Percentiles rank a stretch among this genome's conserved stretches.
phyloP scores from a whole-genome alignment of 1,139 yeast genomes.

The Geotrichum histeridarum region DNA sequence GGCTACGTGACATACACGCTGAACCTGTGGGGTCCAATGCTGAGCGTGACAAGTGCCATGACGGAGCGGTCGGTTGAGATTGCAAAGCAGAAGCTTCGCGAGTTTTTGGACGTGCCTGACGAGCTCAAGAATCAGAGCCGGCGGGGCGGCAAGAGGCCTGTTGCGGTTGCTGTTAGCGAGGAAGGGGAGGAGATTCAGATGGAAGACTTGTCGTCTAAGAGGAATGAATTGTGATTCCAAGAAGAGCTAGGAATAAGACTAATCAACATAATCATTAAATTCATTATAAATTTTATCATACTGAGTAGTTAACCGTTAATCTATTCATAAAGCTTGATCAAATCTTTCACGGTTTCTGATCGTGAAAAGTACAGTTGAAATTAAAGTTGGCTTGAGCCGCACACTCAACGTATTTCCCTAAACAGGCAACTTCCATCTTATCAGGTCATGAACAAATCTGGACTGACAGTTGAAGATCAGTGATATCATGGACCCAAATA shows the following conservation, averaged over 20 bases:
- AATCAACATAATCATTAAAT: neutral
- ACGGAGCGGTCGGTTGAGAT: constrained; percentile 52
- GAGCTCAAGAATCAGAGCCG: constrained; percentile 4
- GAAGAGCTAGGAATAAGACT: neutral
- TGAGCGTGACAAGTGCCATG: constrained; percentile 54
- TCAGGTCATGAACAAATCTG: too few species aligned
- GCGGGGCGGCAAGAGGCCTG: neutral
- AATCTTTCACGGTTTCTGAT: too few species aligned
- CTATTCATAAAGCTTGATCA: too few species aligned
- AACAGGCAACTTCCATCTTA: too few species aligned
- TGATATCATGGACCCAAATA: too few species aligned
- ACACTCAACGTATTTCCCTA: too few species aligned
- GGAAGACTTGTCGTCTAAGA: constrained; percentile 11
- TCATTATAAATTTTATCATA: neutral
- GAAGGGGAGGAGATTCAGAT: constrained; percentile 14
- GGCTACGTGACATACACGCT: constrained; percentile 63
- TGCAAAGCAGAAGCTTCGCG: constrained; percentile 52
- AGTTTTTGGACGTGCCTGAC: constrained; percentile 28
- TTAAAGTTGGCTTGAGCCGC: too few species aligned
- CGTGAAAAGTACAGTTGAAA: too few species aligned
- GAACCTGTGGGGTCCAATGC: constrained; percentile 72
- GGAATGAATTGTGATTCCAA: neutral
- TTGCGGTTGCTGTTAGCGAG: neutral
- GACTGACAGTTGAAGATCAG: too few species aligned
- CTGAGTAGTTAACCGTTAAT: too few species aligned